Conservation (phyloP, 2,329 filamentous ascomycete species). For the Pyrenochaeta sp. region DNA sequence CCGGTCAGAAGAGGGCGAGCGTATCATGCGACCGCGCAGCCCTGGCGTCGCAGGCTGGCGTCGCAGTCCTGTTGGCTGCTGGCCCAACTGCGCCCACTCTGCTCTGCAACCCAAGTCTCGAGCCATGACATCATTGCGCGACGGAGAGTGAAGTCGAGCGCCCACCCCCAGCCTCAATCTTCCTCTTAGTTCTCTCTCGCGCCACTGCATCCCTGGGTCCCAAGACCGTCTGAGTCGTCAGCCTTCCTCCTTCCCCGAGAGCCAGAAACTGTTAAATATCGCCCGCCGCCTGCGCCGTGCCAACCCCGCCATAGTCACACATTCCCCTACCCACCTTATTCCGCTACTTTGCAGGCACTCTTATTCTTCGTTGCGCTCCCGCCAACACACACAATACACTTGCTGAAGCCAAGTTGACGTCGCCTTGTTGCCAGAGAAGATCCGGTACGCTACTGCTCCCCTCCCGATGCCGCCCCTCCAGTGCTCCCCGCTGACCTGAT, state of each 20-base stretch:
- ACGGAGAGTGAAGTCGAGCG: conserved; percentile 10
- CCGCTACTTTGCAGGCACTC: conserved; percentile 28
- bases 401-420: conserved; percentile 24
- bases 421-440: conserved; percentile 9
- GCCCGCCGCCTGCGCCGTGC: conserved; percentile 23
- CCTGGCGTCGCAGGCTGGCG: conserved; percentile 1
- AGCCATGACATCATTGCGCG: conserved; percentile 18
- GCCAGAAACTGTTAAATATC: conserved; percentile 28
- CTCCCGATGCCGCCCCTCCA: conserved; percentile 4
- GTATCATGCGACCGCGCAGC: conserved; percentile 13
- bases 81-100: too few relatives aligned
- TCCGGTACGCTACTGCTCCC: conserved; percentile 27
- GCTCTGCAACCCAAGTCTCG: conserved; percentile 10
- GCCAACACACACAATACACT: conserved; percentile 13
- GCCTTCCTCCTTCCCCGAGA: conserved; percentile 13
- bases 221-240: conserved; percentile 28
- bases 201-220: conserved; percentile 19
- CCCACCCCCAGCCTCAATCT: conserved; percentile 25
- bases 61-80: conserved; percentile 15
- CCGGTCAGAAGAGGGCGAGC: conserved; percentile 14
- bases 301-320: conserved; percentile 9
- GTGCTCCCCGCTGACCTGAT: conserved; percentile 24
- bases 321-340: conserved; percentile 29
- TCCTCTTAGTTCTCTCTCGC: conserved; percentile 30
- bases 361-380: conserved; percentile 35